These are phyloP conservation scores for Zostera marina DNA, from an alignment of 116 monocot genomes.

Conservation along the genomic window DNA sequence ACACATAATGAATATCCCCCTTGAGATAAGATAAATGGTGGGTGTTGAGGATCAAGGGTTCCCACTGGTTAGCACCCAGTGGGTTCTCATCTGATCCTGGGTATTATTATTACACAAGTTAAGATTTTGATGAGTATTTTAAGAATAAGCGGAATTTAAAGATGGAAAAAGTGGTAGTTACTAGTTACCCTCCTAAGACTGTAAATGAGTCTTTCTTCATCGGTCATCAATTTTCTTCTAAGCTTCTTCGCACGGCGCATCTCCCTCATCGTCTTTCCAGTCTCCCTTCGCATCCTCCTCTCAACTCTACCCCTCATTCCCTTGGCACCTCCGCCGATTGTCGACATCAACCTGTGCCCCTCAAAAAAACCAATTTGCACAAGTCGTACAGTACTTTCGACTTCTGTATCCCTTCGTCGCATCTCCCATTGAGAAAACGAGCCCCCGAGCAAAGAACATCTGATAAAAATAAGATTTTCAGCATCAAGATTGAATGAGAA, in stretches of 20 bases:
- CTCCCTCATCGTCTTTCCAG: conserved; percentile 85
- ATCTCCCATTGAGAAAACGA: conserved; percentile 1
- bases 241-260: conserved; percentile 76
- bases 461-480: conserved; percentile 1
- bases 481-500: not conserved
- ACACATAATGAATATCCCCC: no score
- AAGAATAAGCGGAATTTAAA: no score
- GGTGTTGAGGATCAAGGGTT: no score
- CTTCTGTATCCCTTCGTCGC: not conserved
- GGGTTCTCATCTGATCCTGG: no score
- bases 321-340: conserved; percentile 26
- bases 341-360: conserved; percentile 44
- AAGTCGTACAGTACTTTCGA: not conserved
- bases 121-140: no score
- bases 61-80: no score
- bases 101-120: no score
- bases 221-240: conserved; percentile 89
- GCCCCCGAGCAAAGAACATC: conserved; percentile 6
- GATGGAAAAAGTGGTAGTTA: no score
- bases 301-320: conserved; percentile 89
- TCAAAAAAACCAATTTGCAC: conserved; percentile 3
- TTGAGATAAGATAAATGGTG: no score
- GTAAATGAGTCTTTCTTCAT: conserved; percentile 92
- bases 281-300: conserved; percentile 82
- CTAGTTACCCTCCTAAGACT: conserved; percentile 76